phyloP scores from a whole-genome alignment of 257 asterid genomes.

The Solanum sejunctum region DNA sequence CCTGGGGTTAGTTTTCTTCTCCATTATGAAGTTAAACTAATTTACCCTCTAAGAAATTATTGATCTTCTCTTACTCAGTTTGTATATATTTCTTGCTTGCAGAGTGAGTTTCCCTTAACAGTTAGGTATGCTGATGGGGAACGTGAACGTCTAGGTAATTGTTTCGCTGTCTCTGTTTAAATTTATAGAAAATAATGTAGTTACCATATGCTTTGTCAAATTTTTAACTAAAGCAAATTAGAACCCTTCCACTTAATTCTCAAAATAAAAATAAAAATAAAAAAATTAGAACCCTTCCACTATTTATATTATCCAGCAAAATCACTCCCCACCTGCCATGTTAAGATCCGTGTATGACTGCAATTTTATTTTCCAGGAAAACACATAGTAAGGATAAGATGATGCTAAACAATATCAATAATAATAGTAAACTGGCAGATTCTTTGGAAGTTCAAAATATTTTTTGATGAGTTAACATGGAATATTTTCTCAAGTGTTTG shows the following conservation, averaged over 20 bases:
- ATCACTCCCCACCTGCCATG: not conserved
- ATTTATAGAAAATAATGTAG: not conserved
- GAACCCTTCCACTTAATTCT: not conserved
- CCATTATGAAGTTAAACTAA: not conserved
- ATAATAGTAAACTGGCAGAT: not conserved
- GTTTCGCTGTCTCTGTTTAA: not conserved
- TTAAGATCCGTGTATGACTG: not conserved
- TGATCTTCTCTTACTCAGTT: not conserved
- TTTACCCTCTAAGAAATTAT: not conserved
- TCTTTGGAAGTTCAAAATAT: not conserved
- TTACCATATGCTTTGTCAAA: not conserved
- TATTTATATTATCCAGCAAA: not conserved
- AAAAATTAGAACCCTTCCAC: not conserved
- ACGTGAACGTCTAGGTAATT: conserved; percentile 63
- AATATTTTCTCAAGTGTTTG: not conserved
- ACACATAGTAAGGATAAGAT: not conserved
- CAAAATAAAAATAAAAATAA: too few relatives aligned
- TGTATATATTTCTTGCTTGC: conserved; percentile 11
- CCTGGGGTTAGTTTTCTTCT: conserved; percentile 64
- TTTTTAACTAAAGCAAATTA: not conserved
- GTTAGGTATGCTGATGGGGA: conserved; percentile 74
- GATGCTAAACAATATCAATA: not conserved
- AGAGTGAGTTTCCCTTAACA: conserved; percentile 51
- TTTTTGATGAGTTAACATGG: not conserved
- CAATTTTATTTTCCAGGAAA: not conserved